Percentiles rank a stretch among this genome's conserved stretches.
phyloP scores from a whole-genome alignment of 2,329 filamentous ascomycete genomes.

The Cladosporium velox region DNA sequence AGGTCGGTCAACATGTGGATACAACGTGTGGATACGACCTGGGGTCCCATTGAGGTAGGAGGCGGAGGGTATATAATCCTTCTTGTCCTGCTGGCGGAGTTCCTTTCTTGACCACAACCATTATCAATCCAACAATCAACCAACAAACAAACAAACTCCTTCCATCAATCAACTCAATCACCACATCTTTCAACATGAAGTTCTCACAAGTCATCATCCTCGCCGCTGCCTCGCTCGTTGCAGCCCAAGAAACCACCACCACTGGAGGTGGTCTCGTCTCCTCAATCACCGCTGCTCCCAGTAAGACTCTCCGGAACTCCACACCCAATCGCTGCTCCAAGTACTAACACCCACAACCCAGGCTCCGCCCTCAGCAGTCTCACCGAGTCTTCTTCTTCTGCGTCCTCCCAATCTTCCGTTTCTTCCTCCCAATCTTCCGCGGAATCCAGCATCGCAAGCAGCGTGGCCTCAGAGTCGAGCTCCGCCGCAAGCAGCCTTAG shows the following conservation, averaged over 20 bases:
- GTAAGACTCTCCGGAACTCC: neutral
- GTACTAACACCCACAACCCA: neutral
- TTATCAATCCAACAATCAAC: neutral
- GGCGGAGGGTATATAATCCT: neutral
- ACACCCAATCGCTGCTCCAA: neutral
- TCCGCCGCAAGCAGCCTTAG: neutral
- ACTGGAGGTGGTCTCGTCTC: neutral
- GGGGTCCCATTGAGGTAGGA: neutral
- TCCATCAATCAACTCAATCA: neutral
- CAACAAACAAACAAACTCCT: neutral
- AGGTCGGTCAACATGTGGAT: neutral
- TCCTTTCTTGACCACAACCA: neutral
- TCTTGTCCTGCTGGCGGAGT: neutral
- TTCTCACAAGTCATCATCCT: conserved; percentile 4
- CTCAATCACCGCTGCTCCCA: neutral
- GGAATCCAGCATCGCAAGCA: neutral
- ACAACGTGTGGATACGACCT: neutral
- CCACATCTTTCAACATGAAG: conserved; percentile 1
- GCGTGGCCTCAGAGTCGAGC: neutral
- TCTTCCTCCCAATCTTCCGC: neutral
- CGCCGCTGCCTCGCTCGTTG: neutral
- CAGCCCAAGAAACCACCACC: conserved; percentile 2
- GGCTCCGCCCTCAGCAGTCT: neutral
- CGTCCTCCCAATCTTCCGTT: neutral
- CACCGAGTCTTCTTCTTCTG: neutral